phyloP scores from a whole-genome alignment of 805 yeast genomes.

The Candida silvicultrix region DNA sequence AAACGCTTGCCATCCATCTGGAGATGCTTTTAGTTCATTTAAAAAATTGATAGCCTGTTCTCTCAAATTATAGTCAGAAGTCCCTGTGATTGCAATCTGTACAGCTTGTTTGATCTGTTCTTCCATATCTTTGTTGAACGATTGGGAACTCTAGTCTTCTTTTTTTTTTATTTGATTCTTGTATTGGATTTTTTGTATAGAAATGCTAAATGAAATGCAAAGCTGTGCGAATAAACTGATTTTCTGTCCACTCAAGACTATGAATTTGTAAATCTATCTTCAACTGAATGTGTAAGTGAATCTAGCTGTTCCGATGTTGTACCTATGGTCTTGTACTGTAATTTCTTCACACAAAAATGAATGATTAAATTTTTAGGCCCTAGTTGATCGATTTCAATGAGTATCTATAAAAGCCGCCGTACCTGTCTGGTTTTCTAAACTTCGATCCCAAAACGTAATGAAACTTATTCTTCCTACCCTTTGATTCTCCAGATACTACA shows the following conservation, averaged over 20 bases:
- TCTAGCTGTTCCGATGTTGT: too few relatives aligned
- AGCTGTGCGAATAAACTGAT: too few relatives aligned
- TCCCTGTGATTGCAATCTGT: constrained; percentile 24
- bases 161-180: too few relatives aligned
- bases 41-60: constrained; percentile 37
- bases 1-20: constrained; percentile 42
- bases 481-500: background rate
- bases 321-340: too few relatives aligned
- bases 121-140: constrained; percentile 8
- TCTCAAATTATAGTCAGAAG: constrained; percentile 17
- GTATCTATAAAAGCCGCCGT: too few relatives aligned
- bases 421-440: background rate
- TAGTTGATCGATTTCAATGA: too few relatives aligned
- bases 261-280: too few relatives aligned
- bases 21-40: constrained; percentile 34
- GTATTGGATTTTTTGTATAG: background rate
- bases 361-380: background rate
- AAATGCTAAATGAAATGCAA: too few relatives aligned
- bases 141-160: too few relatives aligned
- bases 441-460: background rate
- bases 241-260: too few relatives aligned
- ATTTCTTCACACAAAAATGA: background rate
- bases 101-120: constrained; percentile 25
- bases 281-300: too few relatives aligned
- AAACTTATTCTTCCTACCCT: background rate